Percentiles rank a stretch among this genome's conserved stretches.
Conservation (phyloP, 2,329 filamentous ascomycete genomes). For the Teratosphaeria zuluensis region DNA sequence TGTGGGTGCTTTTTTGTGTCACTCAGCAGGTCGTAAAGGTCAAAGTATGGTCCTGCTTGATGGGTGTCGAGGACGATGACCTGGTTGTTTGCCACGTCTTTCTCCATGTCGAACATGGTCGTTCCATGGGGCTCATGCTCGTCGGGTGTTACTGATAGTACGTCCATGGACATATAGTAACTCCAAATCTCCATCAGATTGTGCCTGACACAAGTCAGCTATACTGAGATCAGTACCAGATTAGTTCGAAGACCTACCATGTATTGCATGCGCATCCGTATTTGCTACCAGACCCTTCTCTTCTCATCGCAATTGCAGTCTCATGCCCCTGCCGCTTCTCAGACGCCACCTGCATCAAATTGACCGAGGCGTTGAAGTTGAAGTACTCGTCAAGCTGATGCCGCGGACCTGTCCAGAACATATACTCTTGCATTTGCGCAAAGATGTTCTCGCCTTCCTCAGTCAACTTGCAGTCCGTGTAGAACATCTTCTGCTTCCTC, state of each 20-base stretch:
- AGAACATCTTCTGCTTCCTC: background rate
- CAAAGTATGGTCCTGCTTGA: background rate
- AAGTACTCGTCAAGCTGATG: background rate
- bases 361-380: background rate
- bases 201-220: background rate
- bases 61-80: background rate
- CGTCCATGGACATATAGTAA: background rate
- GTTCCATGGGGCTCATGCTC: background rate
- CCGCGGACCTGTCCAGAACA: background rate
- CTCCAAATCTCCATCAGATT: background rate
- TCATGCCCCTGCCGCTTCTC: background rate
- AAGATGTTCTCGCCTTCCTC: background rate
- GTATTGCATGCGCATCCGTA: background rate
- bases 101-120: background rate
- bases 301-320: background rate
- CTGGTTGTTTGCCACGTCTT: background rate
- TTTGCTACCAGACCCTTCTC: background rate
- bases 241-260: background rate
- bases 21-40: background rate
- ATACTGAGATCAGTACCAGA: background rate
- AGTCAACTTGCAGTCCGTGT: background rate
- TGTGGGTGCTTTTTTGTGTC: background rate
- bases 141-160: background rate
- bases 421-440: background rate
- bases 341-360: background rate